These are phyloP conservation scores for Pythium sp. DNA, from an alignment of 352 stramenopile species.

Conservation along the genomic window DNA sequence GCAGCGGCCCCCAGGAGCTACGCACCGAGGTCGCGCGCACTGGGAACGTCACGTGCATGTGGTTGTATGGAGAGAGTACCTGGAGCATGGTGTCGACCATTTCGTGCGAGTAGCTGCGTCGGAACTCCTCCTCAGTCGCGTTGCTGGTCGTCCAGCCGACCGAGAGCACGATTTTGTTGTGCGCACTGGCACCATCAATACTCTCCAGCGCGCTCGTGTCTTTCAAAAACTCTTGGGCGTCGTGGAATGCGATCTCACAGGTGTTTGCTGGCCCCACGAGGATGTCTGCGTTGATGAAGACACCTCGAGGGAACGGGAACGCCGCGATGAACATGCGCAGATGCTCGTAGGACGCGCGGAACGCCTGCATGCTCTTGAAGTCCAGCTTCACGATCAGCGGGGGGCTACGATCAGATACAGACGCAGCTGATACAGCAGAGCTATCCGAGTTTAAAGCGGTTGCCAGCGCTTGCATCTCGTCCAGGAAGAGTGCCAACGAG, in stretches of 20 bases:
- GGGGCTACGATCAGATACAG: neutral
- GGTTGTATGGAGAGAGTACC: slow-evolving; percentile 35
- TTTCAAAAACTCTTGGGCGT: slow-evolving; percentile 45
- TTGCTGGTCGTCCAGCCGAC: slow-evolving; percentile 73
- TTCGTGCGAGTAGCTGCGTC: slow-evolving; percentile 40
- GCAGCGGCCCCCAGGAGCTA: slow-evolving; percentile 49
- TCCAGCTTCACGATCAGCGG: slow-evolving; percentile 69
- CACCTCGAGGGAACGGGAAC: slow-evolving; percentile 46
- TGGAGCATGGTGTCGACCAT: slow-evolving; percentile 66
- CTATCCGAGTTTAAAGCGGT: neutral
- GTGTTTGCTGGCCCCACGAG: slow-evolving; percentile 43
- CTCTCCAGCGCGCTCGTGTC: slow-evolving; percentile 32
- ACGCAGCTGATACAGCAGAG: too few relatives aligned
- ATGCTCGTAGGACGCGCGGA: slow-evolving; percentile 29
- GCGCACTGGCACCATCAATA: slow-evolving; percentile 14
- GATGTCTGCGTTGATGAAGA: slow-evolving; percentile 78
- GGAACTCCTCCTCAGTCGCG: slow-evolving; percentile 42
- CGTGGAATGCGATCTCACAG: slow-evolving; percentile 30
- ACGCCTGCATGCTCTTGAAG: slow-evolving; percentile 63
- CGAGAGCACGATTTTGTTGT: slow-evolving; percentile 65
- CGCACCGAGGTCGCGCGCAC: slow-evolving; percentile 57
- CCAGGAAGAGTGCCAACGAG: slow-evolving; percentile 40
- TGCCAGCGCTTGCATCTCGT: slow-evolving; percentile 38
- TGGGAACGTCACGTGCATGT: slow-evolving; percentile 64
- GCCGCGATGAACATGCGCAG: slow-evolving; percentile 34